A percentile compares a stretch with the other conserved stretches of the same genome.
These are phyloP conservation scores for Candida pseudoviswanathii DNA, from an alignment of 1,139 yeast species.

Conservation along the genomic window DNA sequence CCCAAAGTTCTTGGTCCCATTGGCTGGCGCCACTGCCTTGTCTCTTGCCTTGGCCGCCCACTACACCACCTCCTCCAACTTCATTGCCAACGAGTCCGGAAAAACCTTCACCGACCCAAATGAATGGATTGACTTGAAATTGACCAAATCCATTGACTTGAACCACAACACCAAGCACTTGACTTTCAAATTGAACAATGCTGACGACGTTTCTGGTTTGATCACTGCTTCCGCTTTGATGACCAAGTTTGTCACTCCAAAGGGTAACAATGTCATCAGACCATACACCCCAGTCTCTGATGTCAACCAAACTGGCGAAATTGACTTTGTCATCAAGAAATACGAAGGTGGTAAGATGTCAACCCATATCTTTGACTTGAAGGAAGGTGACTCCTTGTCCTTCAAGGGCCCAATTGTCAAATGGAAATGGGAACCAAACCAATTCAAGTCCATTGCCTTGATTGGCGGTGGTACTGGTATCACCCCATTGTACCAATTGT, in stretches of 20 bases:
- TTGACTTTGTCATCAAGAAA: slow-evolving; percentile 81
- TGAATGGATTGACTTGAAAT: slow-evolving; percentile 81
- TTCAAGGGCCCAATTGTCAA: slow-evolving; percentile 95
- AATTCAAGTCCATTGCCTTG: slow-evolving; percentile 76
- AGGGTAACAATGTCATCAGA: slow-evolving; percentile 88
- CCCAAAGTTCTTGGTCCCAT: slow-evolving; percentile 35
- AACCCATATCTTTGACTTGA: slow-evolving; percentile 68
- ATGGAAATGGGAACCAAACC: slow-evolving; percentile 91
- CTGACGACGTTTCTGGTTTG: slow-evolving; percentile 76
- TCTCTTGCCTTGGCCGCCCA: slow-evolving; percentile 55
- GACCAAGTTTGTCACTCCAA: slow-evolving; percentile 79
- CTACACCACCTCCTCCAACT: slow-evolving; percentile 28
- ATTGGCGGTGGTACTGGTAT: slow-evolving; percentile 97
- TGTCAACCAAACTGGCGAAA: slow-evolving; percentile 65
- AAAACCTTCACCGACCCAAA: slow-evolving; percentile 68
- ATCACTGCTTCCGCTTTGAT: slow-evolving; percentile 77
- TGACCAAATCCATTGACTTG: slow-evolving; percentile 56
- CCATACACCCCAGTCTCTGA: slow-evolving; percentile 95
- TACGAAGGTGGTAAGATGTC: slow-evolving; percentile 88
- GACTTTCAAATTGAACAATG: slow-evolving; percentile 68
- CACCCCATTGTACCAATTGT: slow-evolving; percentile 91
- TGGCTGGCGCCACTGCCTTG: slow-evolving; percentile 49
- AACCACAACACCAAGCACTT: slow-evolving; percentile 69
- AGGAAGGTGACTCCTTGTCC: slow-evolving; percentile 77
- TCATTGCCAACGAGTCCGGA: slow-evolving; percentile 48